Percentiles rank a stretch among this genome's conserved stretches.
Evolutionary conservation across 2,329 filamentous ascomycete genomes (phyloP).

Genomic region (Sporothrix protearum): DNA sequence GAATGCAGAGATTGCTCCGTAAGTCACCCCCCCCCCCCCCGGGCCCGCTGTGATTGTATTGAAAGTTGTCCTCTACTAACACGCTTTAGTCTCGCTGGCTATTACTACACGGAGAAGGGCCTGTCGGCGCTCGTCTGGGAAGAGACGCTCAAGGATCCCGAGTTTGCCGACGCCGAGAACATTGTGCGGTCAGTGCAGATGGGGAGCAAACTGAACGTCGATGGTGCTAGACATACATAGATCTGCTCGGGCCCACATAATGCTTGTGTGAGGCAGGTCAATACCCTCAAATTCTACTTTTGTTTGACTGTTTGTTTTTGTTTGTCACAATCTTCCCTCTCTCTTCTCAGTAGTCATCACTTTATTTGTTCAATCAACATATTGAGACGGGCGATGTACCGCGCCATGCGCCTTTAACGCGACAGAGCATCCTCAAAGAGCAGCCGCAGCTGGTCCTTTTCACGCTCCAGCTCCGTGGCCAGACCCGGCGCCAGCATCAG

Average conservation of each 20-base stretch:
- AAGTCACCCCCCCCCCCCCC: not conserved
- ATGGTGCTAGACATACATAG: not conserved
- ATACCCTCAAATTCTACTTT: not conserved
- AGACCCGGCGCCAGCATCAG: slow-evolving; percentile 86
- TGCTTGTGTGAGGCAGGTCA: not conserved
- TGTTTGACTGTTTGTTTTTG: not conserved
- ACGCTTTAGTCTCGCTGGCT: not conserved
- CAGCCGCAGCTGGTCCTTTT: slow-evolving; percentile 66
- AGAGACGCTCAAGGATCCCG: slow-evolving; percentile 39
- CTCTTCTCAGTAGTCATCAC: not conserved
- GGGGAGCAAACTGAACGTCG: too few relatives aligned
- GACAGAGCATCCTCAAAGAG: slow-evolving; percentile 62
- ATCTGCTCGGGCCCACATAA: not conserved
- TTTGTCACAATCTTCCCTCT: not conserved
- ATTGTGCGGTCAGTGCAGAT: slow-evolving; percentile 19
- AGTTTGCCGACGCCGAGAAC: slow-evolving; percentile 32
- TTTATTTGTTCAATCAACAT: not conserved
- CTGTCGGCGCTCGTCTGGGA: slow-evolving; percentile 40
- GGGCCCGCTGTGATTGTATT: too few relatives aligned
- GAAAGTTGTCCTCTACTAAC: not conserved
- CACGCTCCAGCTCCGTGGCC: slow-evolving; percentile 62
- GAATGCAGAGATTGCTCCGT: slow-evolving; percentile 19
- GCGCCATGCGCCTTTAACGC: not conserved
- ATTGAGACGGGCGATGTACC: not conserved
- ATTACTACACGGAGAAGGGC: slow-evolving; percentile 35